Percentiles rank a stretch among this genome's conserved stretches.
Evolutionary conservation across 345 rosid species (phyloP).

Genomic region (Luvunga scandens): DNA sequence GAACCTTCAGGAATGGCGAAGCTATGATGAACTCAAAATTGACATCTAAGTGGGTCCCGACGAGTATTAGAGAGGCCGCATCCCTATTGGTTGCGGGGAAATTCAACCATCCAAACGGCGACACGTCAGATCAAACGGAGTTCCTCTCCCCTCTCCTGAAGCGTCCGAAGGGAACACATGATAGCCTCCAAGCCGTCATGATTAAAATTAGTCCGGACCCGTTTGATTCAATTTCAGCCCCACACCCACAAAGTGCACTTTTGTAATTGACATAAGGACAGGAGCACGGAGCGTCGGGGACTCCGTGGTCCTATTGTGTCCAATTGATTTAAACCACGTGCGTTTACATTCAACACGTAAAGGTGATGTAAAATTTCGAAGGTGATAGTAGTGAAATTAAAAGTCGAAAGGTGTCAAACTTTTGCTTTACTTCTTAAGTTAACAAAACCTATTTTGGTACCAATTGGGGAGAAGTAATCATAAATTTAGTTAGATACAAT

Average conservation of each 20-base stretch:
- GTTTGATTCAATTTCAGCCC: slow-evolving; percentile 25
- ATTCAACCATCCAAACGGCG: slow-evolving; percentile 22
- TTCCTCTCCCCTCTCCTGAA: background rate
- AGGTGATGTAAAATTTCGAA: slow-evolving; percentile 14
- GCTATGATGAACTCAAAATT: slow-evolving; percentile 15
- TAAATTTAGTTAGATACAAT: background rate
- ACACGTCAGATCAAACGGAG: slow-evolving; percentile 29
- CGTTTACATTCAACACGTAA: background rate
- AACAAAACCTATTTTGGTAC: background rate
- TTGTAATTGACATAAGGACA: slow-evolving; percentile 1
- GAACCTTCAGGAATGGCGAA: background rate
- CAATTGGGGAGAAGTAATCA: background rate
- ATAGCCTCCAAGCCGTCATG: slow-evolving; percentile 15
- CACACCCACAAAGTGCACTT: slow-evolving; percentile 11
- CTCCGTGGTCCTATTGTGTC: background rate
- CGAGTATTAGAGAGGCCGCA: slow-evolving; percentile 33
- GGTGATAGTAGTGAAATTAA: background rate
- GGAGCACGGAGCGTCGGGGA: background rate
- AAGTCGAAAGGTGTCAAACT: background rate
- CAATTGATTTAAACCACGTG: slow-evolving; percentile 20
- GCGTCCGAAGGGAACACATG: slow-evolving; percentile 14
- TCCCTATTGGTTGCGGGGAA: slow-evolving; percentile 42
- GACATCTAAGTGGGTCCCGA: slow-evolving; percentile 28
- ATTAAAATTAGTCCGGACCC: slow-evolving; percentile 21
- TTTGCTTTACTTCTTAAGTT: slow-evolving; percentile 3